A percentile compares a stretch with the other conserved stretches of the same genome.
phyloP scores from a whole-genome alignment of 2,329 filamentous ascomycete species.

The Trichophyton mentagrophytes region DNA sequence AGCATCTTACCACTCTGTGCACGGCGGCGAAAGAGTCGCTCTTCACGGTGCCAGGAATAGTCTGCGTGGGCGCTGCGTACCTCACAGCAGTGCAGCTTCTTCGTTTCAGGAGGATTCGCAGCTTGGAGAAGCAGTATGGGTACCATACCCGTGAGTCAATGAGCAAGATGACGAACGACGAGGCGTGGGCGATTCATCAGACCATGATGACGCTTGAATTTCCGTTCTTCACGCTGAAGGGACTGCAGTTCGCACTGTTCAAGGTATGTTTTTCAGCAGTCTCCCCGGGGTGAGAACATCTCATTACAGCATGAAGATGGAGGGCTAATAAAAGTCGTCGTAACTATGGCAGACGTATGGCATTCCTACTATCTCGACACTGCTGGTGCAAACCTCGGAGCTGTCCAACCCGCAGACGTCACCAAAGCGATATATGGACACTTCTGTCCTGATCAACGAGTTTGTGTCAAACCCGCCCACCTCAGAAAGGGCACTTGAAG shows the following conservation, averaged over 20 bases:
- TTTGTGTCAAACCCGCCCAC: slow-evolving; percentile 34
- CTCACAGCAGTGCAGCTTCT: slow-evolving; percentile 24
- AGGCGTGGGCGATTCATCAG: slow-evolving; percentile 40
- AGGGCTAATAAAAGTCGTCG: neutral
- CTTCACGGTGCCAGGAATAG: neutral
- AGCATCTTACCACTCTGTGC: neutral
- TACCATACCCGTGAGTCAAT: slow-evolving; percentile 36
- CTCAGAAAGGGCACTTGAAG: slow-evolving; percentile 36
- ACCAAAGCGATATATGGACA: slow-evolving; percentile 38
- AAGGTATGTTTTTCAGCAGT: slow-evolving; percentile 28
- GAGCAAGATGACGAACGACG: slow-evolving; percentile 41
- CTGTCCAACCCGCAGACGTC: slow-evolving; percentile 29
- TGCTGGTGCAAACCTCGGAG: slow-evolving; percentile 35
- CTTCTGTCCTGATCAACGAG: slow-evolving; percentile 33
- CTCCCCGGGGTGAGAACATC: neutral
- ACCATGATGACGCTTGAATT: slow-evolving; percentile 42
- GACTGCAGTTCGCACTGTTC: slow-evolving; percentile 48
- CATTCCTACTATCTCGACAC: slow-evolving; percentile 39
- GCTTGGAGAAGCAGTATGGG: slow-evolving; percentile 30
- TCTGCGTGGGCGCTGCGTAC: slow-evolving; percentile 16
- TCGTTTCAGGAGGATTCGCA: slow-evolving; percentile 28
- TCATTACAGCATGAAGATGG: neutral
- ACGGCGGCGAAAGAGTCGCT: neutral
- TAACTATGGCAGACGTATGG: slow-evolving; percentile 37
- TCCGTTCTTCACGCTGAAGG: slow-evolving; percentile 39